Conservation (phyloP, 768 basidiomycete species). For the Suillus lakei region DNA sequence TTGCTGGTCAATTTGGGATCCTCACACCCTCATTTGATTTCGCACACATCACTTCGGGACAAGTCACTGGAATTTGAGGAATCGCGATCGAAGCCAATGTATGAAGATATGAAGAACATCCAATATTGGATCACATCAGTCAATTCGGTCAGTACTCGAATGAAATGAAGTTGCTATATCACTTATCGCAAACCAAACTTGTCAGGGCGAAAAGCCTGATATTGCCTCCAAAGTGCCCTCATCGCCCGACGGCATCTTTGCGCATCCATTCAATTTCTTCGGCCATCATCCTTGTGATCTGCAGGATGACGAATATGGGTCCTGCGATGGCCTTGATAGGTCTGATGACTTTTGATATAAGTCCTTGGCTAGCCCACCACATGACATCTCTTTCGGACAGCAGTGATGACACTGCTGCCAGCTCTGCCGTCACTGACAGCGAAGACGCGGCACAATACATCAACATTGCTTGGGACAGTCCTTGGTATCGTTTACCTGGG, state of each 20-base stretch:
- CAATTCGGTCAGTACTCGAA: constrained; percentile 22
- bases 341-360: constrained; percentile 1
- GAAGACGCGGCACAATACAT: constrained; percentile 42
- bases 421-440: constrained; percentile 26
- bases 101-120: constrained; percentile 27
- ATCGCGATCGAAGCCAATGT: constrained; percentile 26
- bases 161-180: not conserved
- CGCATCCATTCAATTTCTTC: constrained; percentile 26
- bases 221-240: constrained; percentile 9
- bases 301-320: not conserved
- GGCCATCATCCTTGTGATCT: not conserved
- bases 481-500: constrained; percentile 40
- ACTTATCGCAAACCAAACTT: constrained; percentile 4
- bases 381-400: constrained; percentile 20
- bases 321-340: not conserved
- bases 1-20: constrained; percentile 35
- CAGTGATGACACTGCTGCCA: constrained; percentile 26
- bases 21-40: constrained; percentile 20
- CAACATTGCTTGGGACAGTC: constrained; percentile 42
- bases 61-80: constrained; percentile 4
- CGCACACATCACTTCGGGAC: constrained; percentile 11
- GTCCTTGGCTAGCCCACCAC: constrained; percentile 7
- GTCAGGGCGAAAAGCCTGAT: constrained; percentile 21
- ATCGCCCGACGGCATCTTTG: constrained; percentile 11
- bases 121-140: constrained; percentile 33